These are phyloP conservation scores for Cerioporus squamosus DNA, from an alignment of 1,284 basidiomycete genomes.

Conservation along the genomic window DNA sequence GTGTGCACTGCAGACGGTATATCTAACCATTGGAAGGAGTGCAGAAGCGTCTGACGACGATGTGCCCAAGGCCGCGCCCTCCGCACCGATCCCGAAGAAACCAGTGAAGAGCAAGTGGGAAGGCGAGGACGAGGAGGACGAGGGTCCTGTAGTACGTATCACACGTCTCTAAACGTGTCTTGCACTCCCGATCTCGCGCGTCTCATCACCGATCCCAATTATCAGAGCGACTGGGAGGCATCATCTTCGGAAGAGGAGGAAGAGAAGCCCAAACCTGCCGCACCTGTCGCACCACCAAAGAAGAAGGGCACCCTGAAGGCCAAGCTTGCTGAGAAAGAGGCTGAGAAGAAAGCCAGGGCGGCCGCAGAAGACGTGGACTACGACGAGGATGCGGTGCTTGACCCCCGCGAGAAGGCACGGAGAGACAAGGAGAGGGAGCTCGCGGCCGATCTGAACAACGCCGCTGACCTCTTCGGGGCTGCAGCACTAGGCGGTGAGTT, in stretches of 20 bases:
- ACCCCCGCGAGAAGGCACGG: constrained; percentile 78
- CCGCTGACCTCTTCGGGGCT: constrained; percentile 80
- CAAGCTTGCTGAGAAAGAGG: constrained; percentile 90
- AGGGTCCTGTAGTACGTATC: constrained; percentile 55
- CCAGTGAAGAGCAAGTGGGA: constrained; percentile 75
- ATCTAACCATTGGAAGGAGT: constrained; percentile 33
- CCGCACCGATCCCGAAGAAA: constrained; percentile 43
- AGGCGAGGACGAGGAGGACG: constrained; percentile 87
- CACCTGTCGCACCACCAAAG: constrained; percentile 68
- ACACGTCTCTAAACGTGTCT: not conserved
- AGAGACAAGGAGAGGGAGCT: constrained; percentile 81
- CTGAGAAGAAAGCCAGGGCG: constrained; percentile 56
- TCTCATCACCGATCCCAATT: constrained; percentile 8
- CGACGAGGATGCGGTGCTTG: constrained; percentile 79
- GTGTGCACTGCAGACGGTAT: not conserved
- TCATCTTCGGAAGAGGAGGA: constrained; percentile 72
- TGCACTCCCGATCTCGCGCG: constrained; percentile 5
- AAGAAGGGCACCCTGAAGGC: constrained; percentile 91
- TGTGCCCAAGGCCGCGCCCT: constrained; percentile 43
- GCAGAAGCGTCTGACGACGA: constrained; percentile 58
- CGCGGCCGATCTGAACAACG: constrained; percentile 83
- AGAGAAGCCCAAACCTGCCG: constrained; percentile 44
- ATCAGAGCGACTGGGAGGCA: constrained; percentile 92
- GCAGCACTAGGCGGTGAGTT: constrained; percentile 66
- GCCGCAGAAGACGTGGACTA: constrained; percentile 54